These are phyloP conservation scores for Fusarium sp. DNA, from an alignment of 2,329 filamentous ascomycete genomes.

Conservation along the genomic window DNA sequence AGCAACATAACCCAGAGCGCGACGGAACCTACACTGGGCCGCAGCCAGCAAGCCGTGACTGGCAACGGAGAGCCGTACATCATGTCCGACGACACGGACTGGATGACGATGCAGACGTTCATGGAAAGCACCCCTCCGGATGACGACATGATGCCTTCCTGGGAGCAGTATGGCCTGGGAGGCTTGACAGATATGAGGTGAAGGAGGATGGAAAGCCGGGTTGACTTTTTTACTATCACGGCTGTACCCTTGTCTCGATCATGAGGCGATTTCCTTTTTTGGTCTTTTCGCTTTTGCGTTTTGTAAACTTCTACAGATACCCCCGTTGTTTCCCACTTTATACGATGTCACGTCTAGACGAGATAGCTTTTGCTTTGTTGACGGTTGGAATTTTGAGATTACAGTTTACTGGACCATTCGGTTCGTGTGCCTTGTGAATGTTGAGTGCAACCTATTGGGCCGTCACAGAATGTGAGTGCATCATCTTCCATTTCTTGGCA, in stretches of 20 bases:
- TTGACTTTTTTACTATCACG: neutral
- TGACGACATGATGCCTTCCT: conserved; percentile 54
- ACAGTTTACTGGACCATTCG: neutral
- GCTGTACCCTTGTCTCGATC: conserved; percentile 16
- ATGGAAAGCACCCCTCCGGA: conserved; percentile 49
- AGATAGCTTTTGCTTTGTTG: conserved; percentile 33
- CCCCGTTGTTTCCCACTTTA: conserved; percentile 38
- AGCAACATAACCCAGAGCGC: conserved; percentile 32
- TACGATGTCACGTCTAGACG: conserved; percentile 38
- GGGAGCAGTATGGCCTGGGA: conserved; percentile 66
- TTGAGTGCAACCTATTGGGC: neutral
- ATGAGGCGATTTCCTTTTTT: conserved; percentile 27
- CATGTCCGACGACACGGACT: conserved; percentile 53
- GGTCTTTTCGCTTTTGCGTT: conserved; percentile 12
- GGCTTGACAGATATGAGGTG: conserved; percentile 59
- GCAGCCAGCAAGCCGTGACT: neutral
- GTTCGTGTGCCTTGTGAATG: neutral
- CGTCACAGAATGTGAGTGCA: neutral
- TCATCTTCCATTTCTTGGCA: neutral
- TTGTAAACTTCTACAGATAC: conserved; percentile 43
- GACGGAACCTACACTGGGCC: neutral
- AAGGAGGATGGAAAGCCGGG: conserved; percentile 20
- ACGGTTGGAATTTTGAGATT: neutral
- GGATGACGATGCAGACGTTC: conserved; percentile 57
- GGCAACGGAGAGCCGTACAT: conserved; percentile 49